These are phyloP conservation scores for Teratosphaeria zuluensis DNA, from an alignment of 2,329 filamentous ascomycete species.

Conservation along the genomic window DNA sequence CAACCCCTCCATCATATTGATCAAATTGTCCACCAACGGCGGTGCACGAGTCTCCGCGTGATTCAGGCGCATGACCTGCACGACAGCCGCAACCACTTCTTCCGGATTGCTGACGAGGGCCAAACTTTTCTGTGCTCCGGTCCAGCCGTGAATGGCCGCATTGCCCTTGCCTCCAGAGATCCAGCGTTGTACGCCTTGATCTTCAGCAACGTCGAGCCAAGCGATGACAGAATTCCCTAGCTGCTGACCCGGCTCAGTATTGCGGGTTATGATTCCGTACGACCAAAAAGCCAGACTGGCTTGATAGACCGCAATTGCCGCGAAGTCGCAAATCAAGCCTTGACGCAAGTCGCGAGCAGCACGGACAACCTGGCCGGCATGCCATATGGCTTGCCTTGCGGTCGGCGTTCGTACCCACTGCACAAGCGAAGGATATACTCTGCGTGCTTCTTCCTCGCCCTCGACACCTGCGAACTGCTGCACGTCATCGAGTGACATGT, in stretches of 20 bases:
- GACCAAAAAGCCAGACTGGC: conserved; percentile 60
- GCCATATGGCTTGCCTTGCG: conserved; percentile 54
- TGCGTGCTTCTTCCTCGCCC: conserved; percentile 54
- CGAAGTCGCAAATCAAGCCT: conserved; percentile 45
- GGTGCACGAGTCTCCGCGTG: conserved; percentile 37
- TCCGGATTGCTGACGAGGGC: conserved; percentile 45
- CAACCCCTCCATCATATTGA: conserved; percentile 53
- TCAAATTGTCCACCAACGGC: conserved; percentile 58
- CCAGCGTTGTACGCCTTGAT: conserved; percentile 38
- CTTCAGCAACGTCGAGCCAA: conserved; percentile 49
- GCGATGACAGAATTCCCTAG: conserved; percentile 27
- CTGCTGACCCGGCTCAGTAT: conserved; percentile 33
- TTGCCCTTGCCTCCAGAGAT: conserved; percentile 24
- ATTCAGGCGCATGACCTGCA: conserved; percentile 48
- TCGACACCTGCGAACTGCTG: conserved; percentile 60
- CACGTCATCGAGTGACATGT: conserved; percentile 55
- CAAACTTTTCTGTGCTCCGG: conserved; percentile 9
- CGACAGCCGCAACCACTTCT: conserved; percentile 49
- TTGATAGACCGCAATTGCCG: conserved; percentile 60
- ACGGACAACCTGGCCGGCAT: conserved; percentile 57
- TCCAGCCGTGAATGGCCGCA: conserved; percentile 21
- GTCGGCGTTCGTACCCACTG: conserved; percentile 49
- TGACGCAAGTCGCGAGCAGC: conserved; percentile 41
- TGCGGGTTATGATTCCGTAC: conserved; percentile 47
- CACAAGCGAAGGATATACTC: conserved; percentile 48